Conservation (phyloP, 768 basidiomycete species). For the Phlebiopsis flavidoalba region DNA sequence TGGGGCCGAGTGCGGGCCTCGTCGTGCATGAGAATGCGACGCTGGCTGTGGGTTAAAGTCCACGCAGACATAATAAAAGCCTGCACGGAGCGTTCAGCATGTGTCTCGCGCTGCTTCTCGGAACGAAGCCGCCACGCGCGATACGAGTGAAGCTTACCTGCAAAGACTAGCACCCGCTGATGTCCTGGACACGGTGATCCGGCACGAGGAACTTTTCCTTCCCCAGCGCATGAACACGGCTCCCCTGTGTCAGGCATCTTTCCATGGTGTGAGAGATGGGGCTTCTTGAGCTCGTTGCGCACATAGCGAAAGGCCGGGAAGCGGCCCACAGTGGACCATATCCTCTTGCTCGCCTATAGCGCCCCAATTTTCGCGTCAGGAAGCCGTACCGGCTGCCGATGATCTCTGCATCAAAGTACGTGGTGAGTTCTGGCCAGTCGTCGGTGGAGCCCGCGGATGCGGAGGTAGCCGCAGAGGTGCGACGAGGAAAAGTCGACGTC, state of each 20-base stretch:
- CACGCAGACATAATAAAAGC: conserved; percentile 94
- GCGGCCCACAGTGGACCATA: conserved; percentile 88
- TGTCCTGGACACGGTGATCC: conserved; percentile 88
- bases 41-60: conserved; percentile 72
- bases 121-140: too few relatives aligned
- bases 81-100: conserved; percentile 30
- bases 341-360: conserved; percentile 90
- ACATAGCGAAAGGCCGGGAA: conserved; percentile 89
- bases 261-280: conserved; percentile 77
- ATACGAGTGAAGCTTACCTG: conserved; percentile 47
- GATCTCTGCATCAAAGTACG: conserved; percentile 95
- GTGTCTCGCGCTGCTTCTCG: too few relatives aligned
- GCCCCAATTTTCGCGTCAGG: conserved; percentile 81
- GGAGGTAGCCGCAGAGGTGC: conserved; percentile 85
- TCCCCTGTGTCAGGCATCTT: conserved; percentile 57
- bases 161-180: conserved; percentile 93
- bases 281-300: conserved; percentile 71
- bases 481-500: conserved; percentile 88
- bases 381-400: conserved; percentile 91
- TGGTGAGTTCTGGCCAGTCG: conserved; percentile 93
- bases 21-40: conserved; percentile 19
- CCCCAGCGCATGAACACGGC: conserved; percentile 95
- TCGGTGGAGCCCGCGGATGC: conserved; percentile 90
- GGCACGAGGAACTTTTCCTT: conserved; percentile 97
- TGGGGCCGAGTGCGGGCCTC: conserved; percentile 11